phyloP scores from a whole-genome alignment of 139 green algal genomes.

The Klebsormidium nitens region DNA sequence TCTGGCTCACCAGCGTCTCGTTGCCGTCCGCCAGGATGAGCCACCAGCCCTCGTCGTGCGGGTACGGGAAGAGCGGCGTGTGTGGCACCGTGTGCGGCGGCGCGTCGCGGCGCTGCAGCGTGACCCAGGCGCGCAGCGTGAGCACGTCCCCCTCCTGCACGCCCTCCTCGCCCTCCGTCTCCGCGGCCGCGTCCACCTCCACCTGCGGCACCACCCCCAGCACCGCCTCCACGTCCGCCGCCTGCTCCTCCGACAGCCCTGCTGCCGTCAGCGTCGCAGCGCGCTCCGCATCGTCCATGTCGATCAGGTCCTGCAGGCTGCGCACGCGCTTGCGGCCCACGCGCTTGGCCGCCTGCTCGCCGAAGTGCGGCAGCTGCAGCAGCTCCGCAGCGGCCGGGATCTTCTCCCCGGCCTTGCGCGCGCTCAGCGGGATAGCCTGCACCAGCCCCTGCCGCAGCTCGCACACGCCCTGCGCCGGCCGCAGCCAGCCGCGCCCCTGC shows the following conservation, averaged over 20 bases:
- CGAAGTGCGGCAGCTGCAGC: slow-evolving; percentile 44
- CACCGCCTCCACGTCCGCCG: slow-evolving; percentile 15
- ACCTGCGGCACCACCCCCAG: slow-evolving; percentile 21
- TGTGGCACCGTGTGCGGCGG: slow-evolving; percentile 12
- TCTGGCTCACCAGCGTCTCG: neutral
- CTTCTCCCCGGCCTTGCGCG: slow-evolving; percentile 14
- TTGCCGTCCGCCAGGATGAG: slow-evolving; percentile 38
- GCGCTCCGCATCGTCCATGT: slow-evolving; percentile 8
- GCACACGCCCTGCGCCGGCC: slow-evolving; percentile 27
- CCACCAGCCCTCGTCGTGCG: slow-evolving; percentile 48
- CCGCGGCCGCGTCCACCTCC: slow-evolving; percentile 20
- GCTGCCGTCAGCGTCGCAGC: neutral
- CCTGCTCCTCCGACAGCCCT: slow-evolving; percentile 1
- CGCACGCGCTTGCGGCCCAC: slow-evolving; percentile 32
- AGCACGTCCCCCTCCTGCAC: slow-evolving; percentile 39
- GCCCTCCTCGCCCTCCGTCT: slow-evolving; percentile 30
- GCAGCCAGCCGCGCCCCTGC: slow-evolving; percentile 27
- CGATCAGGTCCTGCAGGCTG: slow-evolving; percentile 31
- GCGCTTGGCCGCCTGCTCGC: slow-evolving; percentile 33
- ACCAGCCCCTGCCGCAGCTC: slow-evolving; percentile 36
- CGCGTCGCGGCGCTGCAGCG: slow-evolving; percentile 9
- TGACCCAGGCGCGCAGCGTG: slow-evolving; percentile 36
- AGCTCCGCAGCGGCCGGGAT: slow-evolving; percentile 6
- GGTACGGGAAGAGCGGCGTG: slow-evolving; percentile 36
- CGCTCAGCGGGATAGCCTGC: slow-evolving; percentile 36